Conservation (phyloP, 2,329 filamentous ascomycete genomes). For the Neocucurbitaria cava region DNA sequence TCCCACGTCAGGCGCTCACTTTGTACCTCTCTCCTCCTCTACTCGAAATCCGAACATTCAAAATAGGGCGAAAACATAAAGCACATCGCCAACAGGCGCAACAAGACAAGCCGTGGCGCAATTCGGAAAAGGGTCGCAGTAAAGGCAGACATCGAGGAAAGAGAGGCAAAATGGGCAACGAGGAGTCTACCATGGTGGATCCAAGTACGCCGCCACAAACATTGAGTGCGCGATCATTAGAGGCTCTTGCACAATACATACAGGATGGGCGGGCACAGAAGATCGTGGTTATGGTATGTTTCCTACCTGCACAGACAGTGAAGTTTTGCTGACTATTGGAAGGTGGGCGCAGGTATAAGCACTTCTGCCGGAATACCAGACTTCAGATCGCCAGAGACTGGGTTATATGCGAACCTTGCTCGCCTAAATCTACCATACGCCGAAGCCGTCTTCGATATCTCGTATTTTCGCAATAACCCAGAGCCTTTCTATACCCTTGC, state of each 20-base stretch:
- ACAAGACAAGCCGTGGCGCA: conserved; percentile 41
- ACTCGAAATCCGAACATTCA: conserved; percentile 22
- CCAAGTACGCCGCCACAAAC: conserved; percentile 69
- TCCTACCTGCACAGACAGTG: not conserved
- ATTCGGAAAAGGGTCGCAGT: conserved; percentile 34
- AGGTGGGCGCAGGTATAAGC: conserved; percentile 86
- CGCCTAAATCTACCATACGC: conserved; percentile 85
- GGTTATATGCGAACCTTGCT: conserved; percentile 90
- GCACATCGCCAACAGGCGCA: conserved; percentile 49
- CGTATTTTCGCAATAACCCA: conserved; percentile 84
- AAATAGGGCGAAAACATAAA: conserved; percentile 61
- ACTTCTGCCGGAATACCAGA: conserved; percentile 82
- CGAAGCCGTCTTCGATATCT: conserved; percentile 93
- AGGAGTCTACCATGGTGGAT: conserved; percentile 75
- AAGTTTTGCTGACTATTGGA: conserved; percentile 7
- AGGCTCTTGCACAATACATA: conserved; percentile 82
- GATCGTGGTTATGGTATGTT: conserved; percentile 78
- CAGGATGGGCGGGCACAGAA: conserved; percentile 69
- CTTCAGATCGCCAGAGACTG: conserved; percentile 91
- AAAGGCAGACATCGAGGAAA: conserved; percentile 31
- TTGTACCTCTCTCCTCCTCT: not conserved
- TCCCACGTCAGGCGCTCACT: conserved; percentile 3
- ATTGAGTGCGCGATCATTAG: conserved; percentile 71
- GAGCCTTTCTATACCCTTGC: conserved; percentile 91
- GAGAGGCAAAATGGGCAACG: conserved; percentile 79